Conservation (phyloP, 108 stramenopile genomes). For the Skeletonema marinoi region DNA sequence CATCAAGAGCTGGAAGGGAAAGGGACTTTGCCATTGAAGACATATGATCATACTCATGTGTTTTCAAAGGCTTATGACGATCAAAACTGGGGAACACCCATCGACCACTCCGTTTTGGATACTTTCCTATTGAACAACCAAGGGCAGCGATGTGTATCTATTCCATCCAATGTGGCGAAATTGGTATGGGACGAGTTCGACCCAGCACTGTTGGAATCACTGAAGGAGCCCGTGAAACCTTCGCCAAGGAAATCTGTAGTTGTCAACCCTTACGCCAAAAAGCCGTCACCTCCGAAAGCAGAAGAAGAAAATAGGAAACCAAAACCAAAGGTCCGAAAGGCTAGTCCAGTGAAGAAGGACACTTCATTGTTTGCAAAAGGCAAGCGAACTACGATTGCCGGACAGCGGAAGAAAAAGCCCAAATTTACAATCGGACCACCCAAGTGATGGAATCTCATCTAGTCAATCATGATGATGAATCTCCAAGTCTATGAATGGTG, state of each 20-base stretch:
- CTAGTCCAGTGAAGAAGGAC: background rate
- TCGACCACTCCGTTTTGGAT: background rate
- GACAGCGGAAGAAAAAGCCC: background rate
- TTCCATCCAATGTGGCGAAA: background rate
- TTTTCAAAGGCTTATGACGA: background rate
- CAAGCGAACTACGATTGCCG: background rate
- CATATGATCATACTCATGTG: background rate
- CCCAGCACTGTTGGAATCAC: background rate
- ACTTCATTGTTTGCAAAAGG: background rate
- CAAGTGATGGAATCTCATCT: background rate
- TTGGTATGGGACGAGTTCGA: background rate
- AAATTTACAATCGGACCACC: background rate
- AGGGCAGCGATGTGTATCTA: background rate
- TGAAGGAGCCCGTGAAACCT: background rate
- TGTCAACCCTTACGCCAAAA: background rate
- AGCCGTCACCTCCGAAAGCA: background rate
- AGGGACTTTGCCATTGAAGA: background rate
- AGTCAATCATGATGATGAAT: background rate
- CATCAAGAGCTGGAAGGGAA: background rate
- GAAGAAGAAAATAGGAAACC: background rate
- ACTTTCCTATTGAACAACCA: background rate
- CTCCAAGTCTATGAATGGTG: background rate
- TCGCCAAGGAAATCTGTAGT: background rate
- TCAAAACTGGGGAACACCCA: background rate
- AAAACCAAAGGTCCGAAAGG: background rate